Evolutionary conservation across 139 green algal species (phyloP).

Genomic region (Tetradesmus obliquus): DNA sequence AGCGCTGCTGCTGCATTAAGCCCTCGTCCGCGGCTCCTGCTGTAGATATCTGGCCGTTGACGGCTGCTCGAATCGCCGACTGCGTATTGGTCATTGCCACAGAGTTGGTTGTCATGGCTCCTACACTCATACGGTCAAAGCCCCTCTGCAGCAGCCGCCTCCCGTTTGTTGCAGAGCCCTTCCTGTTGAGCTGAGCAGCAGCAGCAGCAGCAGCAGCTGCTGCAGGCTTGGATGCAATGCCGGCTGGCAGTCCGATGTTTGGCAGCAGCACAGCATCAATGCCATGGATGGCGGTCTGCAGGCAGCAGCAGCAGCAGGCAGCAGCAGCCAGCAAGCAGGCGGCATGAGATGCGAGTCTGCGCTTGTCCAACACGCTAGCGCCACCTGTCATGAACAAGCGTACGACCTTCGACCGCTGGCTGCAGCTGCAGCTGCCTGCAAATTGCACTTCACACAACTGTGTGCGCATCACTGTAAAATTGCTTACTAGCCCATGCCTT

Average conservation of each 20-base stretch:
- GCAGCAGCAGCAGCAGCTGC: not conserved
- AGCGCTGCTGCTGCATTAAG: not conserved
- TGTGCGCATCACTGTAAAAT: no score
- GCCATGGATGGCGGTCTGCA: conserved; percentile 21
- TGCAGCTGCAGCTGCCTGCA: no score
- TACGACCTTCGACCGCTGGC: no score
- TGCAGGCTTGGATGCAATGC: not conserved
- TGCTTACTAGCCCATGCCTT: no score
- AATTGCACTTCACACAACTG: no score
- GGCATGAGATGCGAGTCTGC: no score
- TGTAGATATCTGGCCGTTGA: not conserved
- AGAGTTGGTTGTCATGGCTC: not conserved
- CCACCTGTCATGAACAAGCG: no score
- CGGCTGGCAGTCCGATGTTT: not conserved
- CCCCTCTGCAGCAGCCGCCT: not conserved
- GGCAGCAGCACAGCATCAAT: not conserved
- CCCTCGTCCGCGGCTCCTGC: not conserved
- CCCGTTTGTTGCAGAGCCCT: no score
- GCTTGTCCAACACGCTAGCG: no score
- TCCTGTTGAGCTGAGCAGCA: not conserved
- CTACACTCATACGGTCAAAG: not conserved
- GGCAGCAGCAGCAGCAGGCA: not conserved
- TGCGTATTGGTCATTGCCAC: conserved; percentile 1
- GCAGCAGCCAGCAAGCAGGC: not conserved
- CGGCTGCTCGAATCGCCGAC: conserved; percentile 12